Conservation (phyloP, 352 stramenopile species). For the Phytophthora aleatoria region DNA sequence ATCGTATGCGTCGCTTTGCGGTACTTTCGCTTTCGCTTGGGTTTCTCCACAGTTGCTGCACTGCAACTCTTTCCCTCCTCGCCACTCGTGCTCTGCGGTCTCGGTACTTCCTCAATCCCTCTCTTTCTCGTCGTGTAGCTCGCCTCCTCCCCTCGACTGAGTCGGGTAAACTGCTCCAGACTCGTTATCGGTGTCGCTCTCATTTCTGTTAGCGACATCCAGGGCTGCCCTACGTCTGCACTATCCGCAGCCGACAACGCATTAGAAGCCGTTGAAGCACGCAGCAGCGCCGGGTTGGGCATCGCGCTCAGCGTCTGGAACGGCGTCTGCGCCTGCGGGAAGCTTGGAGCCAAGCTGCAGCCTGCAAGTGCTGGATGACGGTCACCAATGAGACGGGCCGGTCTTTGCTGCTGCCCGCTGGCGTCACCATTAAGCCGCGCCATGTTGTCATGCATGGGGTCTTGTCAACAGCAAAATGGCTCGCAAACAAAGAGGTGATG, state of each 20-base stretch:
- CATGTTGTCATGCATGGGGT: conserved; percentile 9
- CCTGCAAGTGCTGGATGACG: neutral
- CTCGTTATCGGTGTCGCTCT: conserved; percentile 5
- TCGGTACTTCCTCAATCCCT: neutral
- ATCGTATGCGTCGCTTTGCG: conserved; percentile 42
- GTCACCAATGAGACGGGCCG: conserved; percentile 10
- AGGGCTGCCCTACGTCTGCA: conserved; percentile 13
- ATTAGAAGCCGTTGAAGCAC: neutral
- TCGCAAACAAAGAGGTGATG: conserved; percentile 11
- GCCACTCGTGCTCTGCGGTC: neutral
- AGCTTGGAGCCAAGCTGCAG: conserved; percentile 9
- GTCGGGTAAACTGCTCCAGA: conserved; percentile 10
- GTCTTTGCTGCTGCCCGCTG: neutral
- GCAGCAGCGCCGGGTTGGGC: conserved; percentile 8
- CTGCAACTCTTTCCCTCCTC: conserved; percentile 4
- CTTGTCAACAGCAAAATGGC: conserved; percentile 9
- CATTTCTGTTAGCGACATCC: conserved; percentile 23
- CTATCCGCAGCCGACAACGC: conserved; percentile 14
- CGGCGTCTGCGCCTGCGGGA: conserved; percentile 15
- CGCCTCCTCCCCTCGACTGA: conserved; percentile 6
- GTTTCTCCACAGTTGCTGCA: conserved; percentile 3
- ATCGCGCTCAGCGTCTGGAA: conserved; percentile 13
- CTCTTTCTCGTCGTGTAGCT: conserved; percentile 14
- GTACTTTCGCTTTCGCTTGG: conserved; percentile 34
- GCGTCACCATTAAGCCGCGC: conserved; percentile 7